Evolutionary conservation across 2,329 filamentous ascomycete genomes (phyloP), one percentile per base, ranked within the genome.

Genomic region (Colletotrichum tamarilloi): DNA sequence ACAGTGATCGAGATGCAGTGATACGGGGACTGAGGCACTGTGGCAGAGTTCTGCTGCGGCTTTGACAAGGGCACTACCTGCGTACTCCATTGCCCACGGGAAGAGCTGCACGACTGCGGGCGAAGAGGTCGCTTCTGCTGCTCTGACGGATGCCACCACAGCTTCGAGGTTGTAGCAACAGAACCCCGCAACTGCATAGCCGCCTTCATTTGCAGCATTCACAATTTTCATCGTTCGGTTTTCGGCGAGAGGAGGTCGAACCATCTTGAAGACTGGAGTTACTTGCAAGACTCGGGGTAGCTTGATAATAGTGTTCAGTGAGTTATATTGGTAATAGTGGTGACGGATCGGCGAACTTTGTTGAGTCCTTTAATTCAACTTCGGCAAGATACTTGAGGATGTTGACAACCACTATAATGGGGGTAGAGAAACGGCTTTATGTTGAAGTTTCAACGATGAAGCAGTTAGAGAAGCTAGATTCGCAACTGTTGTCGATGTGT

Each of bases 1-100:
- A 5, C 90, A 90, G 80, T 93, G 91, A 83, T 93, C 91, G 78
- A 93, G 87, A 81, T 93, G 91, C 7, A 93, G 82, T 1, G 87
- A 85, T 22, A 49, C 42, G 3, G 42, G 42, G 8, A 49, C 42
- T 9, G 42, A 49, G 19, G 42, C 16, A 19, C 42, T 49, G 19
- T 49, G 42, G 19, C 42, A 49, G 19, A 49, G 42, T 49, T 49
- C 42, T 49, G 42, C 42, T 22, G 42, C 42, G 42, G 42, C 42
- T n/a, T 19, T 19, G 42, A 49, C 42, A 11, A 49, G 42, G 0
- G 42, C 42, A 19, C 42, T 49, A 4, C 42, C 42, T n/a, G 42
- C 42, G 42, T 49, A 49, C 19, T 49, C 42, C 42, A 49, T 49
- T 19, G 42, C 42, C 42, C 42, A 49, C 8, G 42, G 42, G 7